Percentiles rank a stretch among this genome's conserved stretches.
Evolutionary conservation across 1,139 yeast species (phyloP).

Genomic region (Candida sojae): DNA sequence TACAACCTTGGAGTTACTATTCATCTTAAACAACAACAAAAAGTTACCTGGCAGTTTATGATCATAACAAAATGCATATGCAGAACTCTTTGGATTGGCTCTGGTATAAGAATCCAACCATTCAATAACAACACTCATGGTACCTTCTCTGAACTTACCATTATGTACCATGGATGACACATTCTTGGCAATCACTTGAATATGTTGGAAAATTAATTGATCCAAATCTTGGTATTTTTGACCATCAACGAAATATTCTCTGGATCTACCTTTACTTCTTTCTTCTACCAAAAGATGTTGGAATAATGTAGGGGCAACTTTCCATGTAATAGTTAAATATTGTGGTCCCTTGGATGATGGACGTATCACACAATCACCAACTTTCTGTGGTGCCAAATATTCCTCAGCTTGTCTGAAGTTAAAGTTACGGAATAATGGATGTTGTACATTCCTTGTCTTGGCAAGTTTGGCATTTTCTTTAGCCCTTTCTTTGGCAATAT

Average conservation of each 20-base stretch:
- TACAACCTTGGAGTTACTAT: slow-evolving; percentile 67
- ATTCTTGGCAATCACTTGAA: slow-evolving; percentile 81
- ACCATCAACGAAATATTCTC: slow-evolving; percentile 67
- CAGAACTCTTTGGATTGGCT: slow-evolving; percentile 89
- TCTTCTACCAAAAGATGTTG: slow-evolving; percentile 91
- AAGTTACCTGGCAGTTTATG: slow-evolving; percentile 94
- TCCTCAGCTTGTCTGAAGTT: slow-evolving; percentile 90
- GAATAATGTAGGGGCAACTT: slow-evolving; percentile 84
- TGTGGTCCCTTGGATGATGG: slow-evolving; percentile 91
- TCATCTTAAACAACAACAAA: slow-evolving; percentile 77
- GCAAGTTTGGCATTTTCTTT: slow-evolving; percentile 59
- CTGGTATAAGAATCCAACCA: slow-evolving; percentile 89
- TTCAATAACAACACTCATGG: slow-evolving; percentile 75
- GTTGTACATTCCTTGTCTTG: slow-evolving; percentile 77
- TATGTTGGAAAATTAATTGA: slow-evolving; percentile 86
- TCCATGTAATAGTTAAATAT: slow-evolving; percentile 94
- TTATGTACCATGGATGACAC: slow-evolving; percentile 82
- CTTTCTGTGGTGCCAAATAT: slow-evolving; percentile 80
- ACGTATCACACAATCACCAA: slow-evolving; percentile 92
- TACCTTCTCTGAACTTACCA: slow-evolving; percentile 87
- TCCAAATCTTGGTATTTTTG: slow-evolving; percentile 82
- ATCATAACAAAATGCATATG: slow-evolving; percentile 89
- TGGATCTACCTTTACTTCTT: slow-evolving; percentile 55
- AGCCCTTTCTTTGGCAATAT: slow-evolving; percentile 57
- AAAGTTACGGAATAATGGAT: slow-evolving; percentile 86